phyloP scores from a whole-genome alignment of 306 rosid species.

The Casuarina cunninghamiana region DNA sequence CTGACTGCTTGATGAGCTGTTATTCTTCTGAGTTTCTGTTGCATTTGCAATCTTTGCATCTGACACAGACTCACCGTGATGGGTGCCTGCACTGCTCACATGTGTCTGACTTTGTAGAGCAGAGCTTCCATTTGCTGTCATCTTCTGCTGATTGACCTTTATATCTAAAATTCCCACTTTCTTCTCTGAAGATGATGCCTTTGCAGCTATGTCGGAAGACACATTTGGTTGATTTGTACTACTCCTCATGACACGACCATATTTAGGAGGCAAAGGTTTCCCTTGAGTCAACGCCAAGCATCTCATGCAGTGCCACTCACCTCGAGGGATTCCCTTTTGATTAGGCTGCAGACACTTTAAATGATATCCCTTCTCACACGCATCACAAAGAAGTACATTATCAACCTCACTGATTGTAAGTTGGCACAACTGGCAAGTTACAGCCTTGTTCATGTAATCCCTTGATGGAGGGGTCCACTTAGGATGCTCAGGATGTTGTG shows the following conservation, averaged over 20 bases:
- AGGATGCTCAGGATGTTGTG: conserved; percentile 81
- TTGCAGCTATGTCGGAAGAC: conserved; percentile 50
- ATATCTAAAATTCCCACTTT: conserved; percentile 54
- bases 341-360: conserved; percentile 71
- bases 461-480: conserved; percentile 98
- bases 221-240: conserved; percentile 59
- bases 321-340: conserved; percentile 86
- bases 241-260: conserved; percentile 98
- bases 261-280: conserved; percentile 97
- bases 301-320: conserved; percentile 92
- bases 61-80: conserved; percentile 35
- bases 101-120: conserved; percentile 36
- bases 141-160: conserved; percentile 48
- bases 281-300: conserved; percentile 87
- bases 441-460: conserved; percentile 94
- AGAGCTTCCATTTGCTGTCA: conserved; percentile 53
- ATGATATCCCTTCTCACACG: conserved; percentile 96
- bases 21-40: conserved; percentile 41
- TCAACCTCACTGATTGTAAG: conserved; percentile 82
- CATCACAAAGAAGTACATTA: conserved; percentile 86
- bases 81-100: conserved; percentile 32
- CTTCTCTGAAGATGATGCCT: conserved; percentile 61
- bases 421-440: conserved; percentile 82
- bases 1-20: conserved; percentile 38
- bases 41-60: conserved; percentile 35